These are phyloP conservation scores for Penicillium manginii DNA, from an alignment of 495 filamentous ascomycete species.

Conservation along the genomic window DNA sequence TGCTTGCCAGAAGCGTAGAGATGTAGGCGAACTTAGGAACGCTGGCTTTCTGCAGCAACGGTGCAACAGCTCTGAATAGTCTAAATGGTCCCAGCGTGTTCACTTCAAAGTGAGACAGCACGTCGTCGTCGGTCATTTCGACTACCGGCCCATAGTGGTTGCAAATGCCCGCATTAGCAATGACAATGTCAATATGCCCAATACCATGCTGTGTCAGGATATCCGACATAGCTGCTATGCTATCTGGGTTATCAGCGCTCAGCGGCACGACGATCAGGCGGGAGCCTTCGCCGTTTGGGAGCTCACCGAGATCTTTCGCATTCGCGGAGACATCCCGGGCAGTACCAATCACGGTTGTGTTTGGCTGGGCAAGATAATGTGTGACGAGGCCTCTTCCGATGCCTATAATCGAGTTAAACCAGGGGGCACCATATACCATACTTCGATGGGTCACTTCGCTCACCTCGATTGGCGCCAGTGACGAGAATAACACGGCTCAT, in stretches of 20 bases:
- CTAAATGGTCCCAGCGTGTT: slow-evolving; percentile 43
- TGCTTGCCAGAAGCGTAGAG: slow-evolving; percentile 31
- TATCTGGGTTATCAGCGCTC: slow-evolving; percentile 18
- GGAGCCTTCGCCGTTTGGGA: slow-evolving; percentile 33
- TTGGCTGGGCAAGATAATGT: slow-evolving; percentile 39
- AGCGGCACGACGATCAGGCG: slow-evolving; percentile 42
- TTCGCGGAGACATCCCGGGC: slow-evolving; percentile 33
- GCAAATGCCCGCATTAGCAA: slow-evolving; percentile 53
- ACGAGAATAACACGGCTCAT: slow-evolving; percentile 13
- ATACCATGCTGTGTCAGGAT: slow-evolving; percentile 18
- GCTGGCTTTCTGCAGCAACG: slow-evolving; percentile 27
- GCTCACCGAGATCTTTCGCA: slow-evolving; percentile 16
- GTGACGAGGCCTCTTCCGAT: slow-evolving; percentile 47
- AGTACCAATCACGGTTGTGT: slow-evolving; percentile 51
- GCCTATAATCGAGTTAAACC: slow-evolving; percentile 32
- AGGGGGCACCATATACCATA: too few relatives aligned
- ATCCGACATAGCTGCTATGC: slow-evolving; percentile 15
- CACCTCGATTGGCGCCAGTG: slow-evolving; percentile 28
- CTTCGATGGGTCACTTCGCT: too few relatives aligned
- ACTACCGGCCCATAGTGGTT: slow-evolving; percentile 25
- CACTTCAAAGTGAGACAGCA: slow-evolving; percentile 40
- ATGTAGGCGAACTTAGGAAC: slow-evolving; percentile 43
- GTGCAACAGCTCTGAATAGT: slow-evolving; percentile 39
- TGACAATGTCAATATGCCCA: slow-evolving; percentile 46
- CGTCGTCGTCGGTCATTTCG: slow-evolving; percentile 30